Evolutionary conservation across 2,329 filamentous ascomycete genomes (phyloP), one percentile per base, ranked within the genome.

Genomic region (Epichloe baconii): DNA sequence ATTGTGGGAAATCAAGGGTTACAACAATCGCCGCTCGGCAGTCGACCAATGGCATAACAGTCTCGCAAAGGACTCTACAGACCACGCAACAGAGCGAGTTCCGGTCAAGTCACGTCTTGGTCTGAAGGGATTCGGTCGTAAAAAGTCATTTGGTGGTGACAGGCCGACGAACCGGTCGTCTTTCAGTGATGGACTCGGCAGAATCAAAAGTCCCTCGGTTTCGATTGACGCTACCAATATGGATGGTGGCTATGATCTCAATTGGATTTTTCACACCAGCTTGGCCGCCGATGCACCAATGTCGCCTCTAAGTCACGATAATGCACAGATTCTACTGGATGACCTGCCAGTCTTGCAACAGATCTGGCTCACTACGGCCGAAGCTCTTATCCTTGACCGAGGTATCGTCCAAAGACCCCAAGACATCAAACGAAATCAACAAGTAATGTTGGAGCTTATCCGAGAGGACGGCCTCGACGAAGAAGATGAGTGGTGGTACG

Each of bases 1-100:
- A 44, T 72, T 84, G 37, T 84, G 80, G 80, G 79, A 83, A 59
- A 79, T 80, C 40, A 82, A 82, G 58, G 79, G 80, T 2, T 84
- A 84, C 63, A 83, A 81, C 59, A 70, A 69, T 48, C 71, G 80
- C 35, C 72, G 79, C 52, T 70, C 71, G 19, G 75, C 76, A 2
- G 80, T 84, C 15, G 80, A 84, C 58, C 66, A 60, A 5, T 84
- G 79, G 79, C 81, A 77, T 60, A 71, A 71, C 41, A 70, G 68
- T 17, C 63, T 83, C 8, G 69, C 71, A 1, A 74, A 69, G 53
- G 74, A 74, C 10, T 68, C 70, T 2, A 74, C 69, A 53, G 74
- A 74, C 8, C 53, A 58, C 14, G 50, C 53, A 48, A 63, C 54
- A 5, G 74, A 75, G 36, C 52, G 44, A 3, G 58, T 71, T 8